These are phyloP conservation scores for Phyllosticta capitalensis DNA, from an alignment of 2,329 filamentous ascomycete genomes.

Conservation along the genomic window DNA sequence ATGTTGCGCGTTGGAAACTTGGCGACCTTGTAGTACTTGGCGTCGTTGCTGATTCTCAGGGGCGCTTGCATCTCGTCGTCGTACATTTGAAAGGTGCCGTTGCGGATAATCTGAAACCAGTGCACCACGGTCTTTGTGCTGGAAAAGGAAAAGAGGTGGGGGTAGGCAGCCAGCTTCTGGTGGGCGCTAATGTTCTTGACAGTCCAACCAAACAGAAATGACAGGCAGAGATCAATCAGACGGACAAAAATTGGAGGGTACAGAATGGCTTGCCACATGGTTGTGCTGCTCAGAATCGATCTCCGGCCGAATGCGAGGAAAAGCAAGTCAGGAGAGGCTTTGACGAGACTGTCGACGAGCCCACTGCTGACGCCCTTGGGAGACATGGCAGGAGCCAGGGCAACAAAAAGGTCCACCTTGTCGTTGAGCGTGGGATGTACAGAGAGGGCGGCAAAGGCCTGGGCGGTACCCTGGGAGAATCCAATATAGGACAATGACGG, in stretches of 20 bases:
- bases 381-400: conserved; percentile 91
- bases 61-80: conserved; percentile 85
- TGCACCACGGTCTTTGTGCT: conserved; percentile 96
- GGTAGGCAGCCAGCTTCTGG: conserved; percentile 92
- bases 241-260: conserved; percentile 91
- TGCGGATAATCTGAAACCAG: conserved; percentile 99
- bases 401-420: conserved; percentile 93
- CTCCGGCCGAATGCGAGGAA: conserved; percentile 88
- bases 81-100: conserved; percentile 95
- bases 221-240: conserved; percentile 71
- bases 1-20: conserved; percentile 96
- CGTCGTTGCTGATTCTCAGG: conserved; percentile 58
- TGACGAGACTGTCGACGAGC: conserved; percentile 85
- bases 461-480: conserved; percentile 93
- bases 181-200: conserved; percentile 71
- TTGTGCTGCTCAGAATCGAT: conserved; percentile 83
- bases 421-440: conserved; percentile 88
- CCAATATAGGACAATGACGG: conserved; percentile 88
- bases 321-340: conserved; percentile 83
- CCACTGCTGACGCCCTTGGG: conserved; percentile 83
- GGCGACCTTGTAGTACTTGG: conserved; percentile 90
- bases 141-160: conserved; percentile 92
- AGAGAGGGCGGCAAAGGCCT: conserved; percentile 87
- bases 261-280: conserved; percentile 94
- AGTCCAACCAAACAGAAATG: conserved; percentile 84